Conservation (phyloP, 2,329 filamentous ascomycete genomes). For the Metarhizium album region DNA sequence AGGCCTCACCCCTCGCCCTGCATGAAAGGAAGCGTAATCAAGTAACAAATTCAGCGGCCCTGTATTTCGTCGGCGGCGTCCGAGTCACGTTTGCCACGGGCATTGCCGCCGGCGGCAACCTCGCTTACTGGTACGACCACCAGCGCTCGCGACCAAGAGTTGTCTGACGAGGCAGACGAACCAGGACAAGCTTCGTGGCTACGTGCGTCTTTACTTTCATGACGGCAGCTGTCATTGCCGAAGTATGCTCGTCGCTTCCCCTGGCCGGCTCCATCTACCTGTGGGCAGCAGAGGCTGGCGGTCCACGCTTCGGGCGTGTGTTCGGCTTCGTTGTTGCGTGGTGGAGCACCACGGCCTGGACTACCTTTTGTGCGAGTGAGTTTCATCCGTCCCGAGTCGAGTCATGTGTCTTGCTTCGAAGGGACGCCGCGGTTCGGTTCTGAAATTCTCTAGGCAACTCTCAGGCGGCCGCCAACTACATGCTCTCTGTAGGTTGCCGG, state of each 20-base stretch:
- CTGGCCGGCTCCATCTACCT: constrained; percentile 50
- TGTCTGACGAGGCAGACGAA: neutral
- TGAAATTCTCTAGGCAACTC: too few species aligned
- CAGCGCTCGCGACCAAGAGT: neutral
- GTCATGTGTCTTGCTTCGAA: too few species aligned
- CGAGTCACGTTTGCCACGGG: constrained; percentile 52
- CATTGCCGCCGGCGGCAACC: constrained; percentile 47
- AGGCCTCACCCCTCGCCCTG: fast-evolving
- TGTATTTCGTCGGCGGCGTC: constrained; percentile 51
- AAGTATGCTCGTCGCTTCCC: constrained; percentile 48
- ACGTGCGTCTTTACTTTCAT: constrained; percentile 51
- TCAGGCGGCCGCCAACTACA: too few species aligned
- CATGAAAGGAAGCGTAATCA: neutral
- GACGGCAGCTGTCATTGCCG: constrained; percentile 48
- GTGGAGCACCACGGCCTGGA: constrained; percentile 55
- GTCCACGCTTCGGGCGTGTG: constrained; percentile 41
- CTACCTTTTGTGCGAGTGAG: constrained; percentile 42
- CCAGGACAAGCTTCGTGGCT: constrained; percentile 50
- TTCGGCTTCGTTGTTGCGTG: constrained; percentile 52
- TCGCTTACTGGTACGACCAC: constrained; percentile 43
- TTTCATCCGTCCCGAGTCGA: constrained; percentile 34
- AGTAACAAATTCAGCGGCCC: constrained; percentile 31
- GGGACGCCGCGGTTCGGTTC: too few species aligned
- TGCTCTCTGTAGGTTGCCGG: too few species aligned
- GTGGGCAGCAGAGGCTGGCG: constrained; percentile 50